Percentiles rank a stretch among this genome's conserved stretches.
Conservation (phyloP, 257 asterid genomes). For the Plantago elongata region DNA sequence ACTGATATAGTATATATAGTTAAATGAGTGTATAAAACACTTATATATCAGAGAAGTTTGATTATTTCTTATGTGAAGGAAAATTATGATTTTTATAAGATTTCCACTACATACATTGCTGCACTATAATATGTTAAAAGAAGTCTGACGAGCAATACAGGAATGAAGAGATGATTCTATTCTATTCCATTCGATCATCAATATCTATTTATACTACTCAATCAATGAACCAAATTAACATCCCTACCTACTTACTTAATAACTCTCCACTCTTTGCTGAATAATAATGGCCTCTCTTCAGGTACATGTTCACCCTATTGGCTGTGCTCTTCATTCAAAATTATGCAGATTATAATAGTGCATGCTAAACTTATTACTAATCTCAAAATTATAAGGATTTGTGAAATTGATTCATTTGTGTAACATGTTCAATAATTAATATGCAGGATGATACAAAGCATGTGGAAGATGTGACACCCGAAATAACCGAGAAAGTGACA, state of each 20-base stretch:
- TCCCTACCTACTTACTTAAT: not conserved
- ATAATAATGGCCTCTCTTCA: constrained; percentile 27
- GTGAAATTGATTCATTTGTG: too few relatives aligned
- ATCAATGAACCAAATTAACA: not conserved
- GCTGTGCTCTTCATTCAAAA: too few relatives aligned
- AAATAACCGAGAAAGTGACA: constrained; percentile 14
- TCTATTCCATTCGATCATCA: not conserved
- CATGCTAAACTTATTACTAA: too few relatives aligned
- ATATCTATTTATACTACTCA: constrained; percentile 18
- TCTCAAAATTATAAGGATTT: too few relatives aligned
- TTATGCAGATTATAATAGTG: too few relatives aligned
- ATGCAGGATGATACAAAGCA: constrained; percentile 25
- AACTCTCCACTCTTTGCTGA: not conserved
- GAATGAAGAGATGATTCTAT: not conserved
- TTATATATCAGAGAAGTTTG: too few relatives aligned
- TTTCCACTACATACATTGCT: too few relatives aligned
- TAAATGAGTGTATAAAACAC: too few relatives aligned
- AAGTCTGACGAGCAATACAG: not conserved
- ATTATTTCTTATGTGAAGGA: too few relatives aligned
- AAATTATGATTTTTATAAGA: too few relatives aligned
- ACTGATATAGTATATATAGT: too few relatives aligned
- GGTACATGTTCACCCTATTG: not conserved
- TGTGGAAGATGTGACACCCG: constrained; percentile 21
- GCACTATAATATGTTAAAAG: not conserved
- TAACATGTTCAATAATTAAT: not conserved